Conservation (phyloP, 2,329 filamentous ascomycete genomes). For the Cytospora chrysosperma region DNA sequence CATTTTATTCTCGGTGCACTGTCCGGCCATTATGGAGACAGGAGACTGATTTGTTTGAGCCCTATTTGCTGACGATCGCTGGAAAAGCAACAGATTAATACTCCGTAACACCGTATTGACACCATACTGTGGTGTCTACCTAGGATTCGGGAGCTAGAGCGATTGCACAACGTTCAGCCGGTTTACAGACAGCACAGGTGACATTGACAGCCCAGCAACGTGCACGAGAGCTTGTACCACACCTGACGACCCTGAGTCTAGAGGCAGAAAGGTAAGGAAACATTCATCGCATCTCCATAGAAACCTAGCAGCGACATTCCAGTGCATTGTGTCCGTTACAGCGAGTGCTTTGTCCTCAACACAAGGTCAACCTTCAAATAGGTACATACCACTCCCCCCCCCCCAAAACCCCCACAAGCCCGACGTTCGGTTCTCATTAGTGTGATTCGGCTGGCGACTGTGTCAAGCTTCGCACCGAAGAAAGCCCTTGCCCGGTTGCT, state of each 20-base stretch:
- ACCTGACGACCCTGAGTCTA: constrained; percentile 16
- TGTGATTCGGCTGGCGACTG: constrained; percentile 27
- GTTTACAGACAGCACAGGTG: constrained; percentile 11
- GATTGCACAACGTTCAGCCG: constrained; percentile 13
- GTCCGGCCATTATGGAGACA: constrained; percentile 12
- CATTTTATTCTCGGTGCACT: constrained; percentile 6
- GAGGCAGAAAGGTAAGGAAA: constrained; percentile 25
- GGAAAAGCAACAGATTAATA: constrained; percentile 4
- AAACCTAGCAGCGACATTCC: constrained; percentile 24
- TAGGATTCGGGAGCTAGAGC: constrained; percentile 20
- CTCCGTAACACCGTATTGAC: constrained; percentile 9
- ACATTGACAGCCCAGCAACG: constrained; percentile 17
- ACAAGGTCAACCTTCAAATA: neutral
- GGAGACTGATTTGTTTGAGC: constrained; percentile 13
- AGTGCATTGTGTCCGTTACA: constrained; percentile 19
- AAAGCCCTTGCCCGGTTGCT: constrained; percentile 18
- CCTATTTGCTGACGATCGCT: constrained; percentile 21
- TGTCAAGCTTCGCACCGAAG: constrained; percentile 21
- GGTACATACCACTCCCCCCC: no score
- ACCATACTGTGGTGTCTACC: constrained; percentile 6
- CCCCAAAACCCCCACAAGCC: constrained; percentile 16
- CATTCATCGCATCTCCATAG: constrained; percentile 18
- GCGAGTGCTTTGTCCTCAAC: constrained; percentile 10
- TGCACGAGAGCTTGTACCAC: constrained; percentile 17
- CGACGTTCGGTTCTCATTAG: constrained; percentile 18